Evolutionary conservation across 2,329 filamentous ascomycete species (phyloP), one percentile per base, ranked within the genome.

Genomic region (Thelonectria blattea): DNA sequence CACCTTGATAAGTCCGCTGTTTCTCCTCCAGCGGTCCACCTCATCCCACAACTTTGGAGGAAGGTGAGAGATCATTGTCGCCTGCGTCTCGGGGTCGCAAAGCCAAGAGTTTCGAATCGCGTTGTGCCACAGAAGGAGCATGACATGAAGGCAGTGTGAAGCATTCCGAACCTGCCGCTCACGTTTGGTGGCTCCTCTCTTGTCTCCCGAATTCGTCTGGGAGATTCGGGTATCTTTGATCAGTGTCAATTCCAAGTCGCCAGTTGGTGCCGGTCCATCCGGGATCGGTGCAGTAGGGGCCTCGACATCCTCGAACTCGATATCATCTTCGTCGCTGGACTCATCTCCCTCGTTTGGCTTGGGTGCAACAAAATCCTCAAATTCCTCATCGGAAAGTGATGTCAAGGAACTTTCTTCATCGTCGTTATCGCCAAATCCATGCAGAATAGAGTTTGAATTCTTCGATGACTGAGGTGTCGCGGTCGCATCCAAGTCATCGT

Each of bases 41-140:
- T 93, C 91, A 14, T 87, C 86, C 77, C 86, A 89, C 5, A 94
- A 79, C 6, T 85, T 84, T 0, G 85, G 81, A 0, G 91, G 84
- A 7, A 97, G 70, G 58, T 92, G 88, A n/a, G 88, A 86, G 4
- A 95, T 81, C 72, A 97, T 81, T 15, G 88, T 90, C 11, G 88
- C 86, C 63, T 95, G 91, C 0, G 96, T 82, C 63, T 91, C 85
- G 3, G 83, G 75, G 68, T 98, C 91, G 67, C 91, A 91, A 18
- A 93, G 78, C 89, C 94, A 98, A 0, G 86, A 82, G 73, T 98
- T 97, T 43, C 91, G 87, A 14, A 95, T 77, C 0, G 91, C 86
- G 72, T 98, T 98, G 73, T 98, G 93, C 83, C 90, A 97, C 61
- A 99, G 83, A 15, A 99, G 80, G 53, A 88, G 86, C 73, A 96